Base-by-base conservation (phyloP, 2,329 filamentous ascomycete species). In the Myotisia sp. region DNA sequence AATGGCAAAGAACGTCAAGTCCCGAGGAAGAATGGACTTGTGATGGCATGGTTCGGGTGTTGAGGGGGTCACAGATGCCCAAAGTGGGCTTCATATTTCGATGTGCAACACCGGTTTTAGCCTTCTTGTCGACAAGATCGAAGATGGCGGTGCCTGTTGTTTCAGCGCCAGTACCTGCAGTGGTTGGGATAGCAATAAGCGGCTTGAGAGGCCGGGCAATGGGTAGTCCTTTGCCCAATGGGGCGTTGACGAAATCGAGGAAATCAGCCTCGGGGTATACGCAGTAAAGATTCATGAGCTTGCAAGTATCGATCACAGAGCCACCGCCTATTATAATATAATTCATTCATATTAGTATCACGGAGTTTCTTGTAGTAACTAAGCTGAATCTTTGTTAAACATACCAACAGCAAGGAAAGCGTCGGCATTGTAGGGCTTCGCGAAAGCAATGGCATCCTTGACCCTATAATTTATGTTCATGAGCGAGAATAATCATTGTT, bases 81-180 rank as follows among this genome's bases (percentile, higher is more conserved):
- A 98, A 70, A 0, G 85, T 93, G 2, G 90, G 90, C 62, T 95
- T 98, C 38, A 98, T 70, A 52, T 90, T 92, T 33, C 92, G 75
- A 63, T 95, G 90, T 2, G 90, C 87, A 43, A 98, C 82, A 33
- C 90, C 90, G 0, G 90, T 98, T 65, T 98, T 98, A 31, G 86
- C 85, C 37, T 79, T 79, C 56, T 84, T 84, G 29, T 78, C 74
- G 2, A 92, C 83, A 0, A 98, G 71, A 50, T 98, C 90, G 56
- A 98, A 98, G 59, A 98, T 98, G 34, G 92, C 92, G 0, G 90
- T 98, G 13, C 90, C 92, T 0, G 90, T 98, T 1, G 90, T 98
- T 60, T 98, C 90, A 36, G 82, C 90, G 3, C 83, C 83, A 0
- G 83, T 92, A 27, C 83, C 83, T 5, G 84, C 82, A 0, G 83